Evolutionary conservation across 2,329 filamentous ascomycete species (phyloP).

Genomic region (Fusarium anthophilum): DNA sequence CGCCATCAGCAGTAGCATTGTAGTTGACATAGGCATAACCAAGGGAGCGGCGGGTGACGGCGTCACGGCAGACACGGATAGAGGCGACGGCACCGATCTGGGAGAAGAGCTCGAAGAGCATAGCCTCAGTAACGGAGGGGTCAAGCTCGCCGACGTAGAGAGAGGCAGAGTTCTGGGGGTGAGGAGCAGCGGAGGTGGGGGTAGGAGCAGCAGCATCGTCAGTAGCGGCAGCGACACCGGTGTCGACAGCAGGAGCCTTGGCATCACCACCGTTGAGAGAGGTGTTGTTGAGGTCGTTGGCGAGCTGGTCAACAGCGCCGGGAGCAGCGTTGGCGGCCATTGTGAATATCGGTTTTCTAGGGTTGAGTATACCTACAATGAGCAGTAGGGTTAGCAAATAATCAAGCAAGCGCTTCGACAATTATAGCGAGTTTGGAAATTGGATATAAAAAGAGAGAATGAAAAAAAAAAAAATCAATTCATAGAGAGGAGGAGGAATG

Average conservation of each 20-base stretch:
- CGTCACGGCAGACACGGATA: constrained; percentile 99
- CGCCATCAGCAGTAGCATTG: constrained; percentile 95
- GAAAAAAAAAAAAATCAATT: constrained; percentile 2
- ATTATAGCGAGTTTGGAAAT: constrained; percentile 1
- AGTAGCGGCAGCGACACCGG: constrained; percentile 67
- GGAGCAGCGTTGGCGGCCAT: constrained; percentile 70
- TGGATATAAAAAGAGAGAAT: neutral
- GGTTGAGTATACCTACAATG: constrained; percentile 30
- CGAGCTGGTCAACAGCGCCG: constrained; percentile 80
- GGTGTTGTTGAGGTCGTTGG: constrained; percentile 78
- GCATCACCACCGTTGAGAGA: constrained; percentile 75
- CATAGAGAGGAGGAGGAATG: constrained; percentile 13
- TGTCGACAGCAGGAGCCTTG: constrained; percentile 77
- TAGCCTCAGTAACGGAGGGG: constrained; percentile 96
- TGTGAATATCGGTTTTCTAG: constrained; percentile 46
- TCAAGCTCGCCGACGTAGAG: constrained; percentile 99
- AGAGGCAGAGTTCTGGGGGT: constrained; percentile 93
- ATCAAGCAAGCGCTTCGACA: constrained; percentile 9
- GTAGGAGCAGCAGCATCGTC: constrained; percentile 73
- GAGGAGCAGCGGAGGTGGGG: constrained; percentile 76
- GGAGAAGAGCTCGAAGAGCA: constrained; percentile 99
- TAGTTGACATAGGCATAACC: constrained; percentile 99
- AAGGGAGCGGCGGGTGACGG: constrained; percentile 96
- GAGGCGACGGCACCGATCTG: constrained; percentile 99
- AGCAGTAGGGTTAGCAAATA: constrained; percentile 25